These are phyloP conservation scores for Periconia macrospinosa DNA, from an alignment of 2,329 filamentous ascomycete genomes.

Conservation along the genomic window DNA sequence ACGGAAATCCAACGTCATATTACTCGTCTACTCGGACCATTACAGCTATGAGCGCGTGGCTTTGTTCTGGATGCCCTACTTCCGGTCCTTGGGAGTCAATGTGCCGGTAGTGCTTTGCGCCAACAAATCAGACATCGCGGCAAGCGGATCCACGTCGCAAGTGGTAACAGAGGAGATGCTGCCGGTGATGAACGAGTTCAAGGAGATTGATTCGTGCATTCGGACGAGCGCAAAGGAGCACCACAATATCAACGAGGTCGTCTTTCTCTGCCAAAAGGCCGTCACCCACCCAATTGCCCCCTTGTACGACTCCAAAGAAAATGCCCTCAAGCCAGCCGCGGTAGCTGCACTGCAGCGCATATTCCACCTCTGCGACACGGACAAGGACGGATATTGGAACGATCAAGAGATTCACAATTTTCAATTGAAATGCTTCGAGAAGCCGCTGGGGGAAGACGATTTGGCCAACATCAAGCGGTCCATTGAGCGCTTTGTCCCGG, in stretches of 20 bases:
- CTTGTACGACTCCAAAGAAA: constrained; percentile 93
- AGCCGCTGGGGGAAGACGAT: constrained; percentile 77
- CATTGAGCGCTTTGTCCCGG: constrained; percentile 69
- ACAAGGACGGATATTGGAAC: constrained; percentile 90
- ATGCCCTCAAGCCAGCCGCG: constrained; percentile 81
- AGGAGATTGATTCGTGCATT: constrained; percentile 98
- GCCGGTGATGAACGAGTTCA: constrained; percentile 97
- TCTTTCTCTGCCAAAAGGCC: constrained; percentile 97
- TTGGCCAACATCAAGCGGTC: constrained; percentile 88
- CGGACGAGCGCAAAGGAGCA: constrained; percentile 89
- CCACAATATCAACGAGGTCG: constrained; percentile 89
- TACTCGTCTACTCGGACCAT: constrained; percentile 96
- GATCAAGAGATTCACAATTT: constrained; percentile 91
- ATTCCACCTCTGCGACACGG: constrained; percentile 95
- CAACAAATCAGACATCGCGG: constrained; percentile 91
- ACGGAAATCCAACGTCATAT: constrained; percentile 93
- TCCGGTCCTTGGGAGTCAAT: constrained; percentile 96
- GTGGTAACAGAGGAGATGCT: constrained; percentile 97
- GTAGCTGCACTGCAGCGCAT: constrained; percentile 84
- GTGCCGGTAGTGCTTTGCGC: constrained; percentile 95
- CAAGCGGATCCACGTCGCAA: constrained; percentile 74
- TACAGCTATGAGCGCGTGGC: constrained; percentile 98
- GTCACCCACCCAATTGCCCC: constrained; percentile 97
- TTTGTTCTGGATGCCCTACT: constrained; percentile 98
- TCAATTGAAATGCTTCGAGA: constrained; percentile 89